Evolutionary conservation across 257 asterid genomes (phyloP).

Genomic region (Orobanche coerulescens): DNA sequence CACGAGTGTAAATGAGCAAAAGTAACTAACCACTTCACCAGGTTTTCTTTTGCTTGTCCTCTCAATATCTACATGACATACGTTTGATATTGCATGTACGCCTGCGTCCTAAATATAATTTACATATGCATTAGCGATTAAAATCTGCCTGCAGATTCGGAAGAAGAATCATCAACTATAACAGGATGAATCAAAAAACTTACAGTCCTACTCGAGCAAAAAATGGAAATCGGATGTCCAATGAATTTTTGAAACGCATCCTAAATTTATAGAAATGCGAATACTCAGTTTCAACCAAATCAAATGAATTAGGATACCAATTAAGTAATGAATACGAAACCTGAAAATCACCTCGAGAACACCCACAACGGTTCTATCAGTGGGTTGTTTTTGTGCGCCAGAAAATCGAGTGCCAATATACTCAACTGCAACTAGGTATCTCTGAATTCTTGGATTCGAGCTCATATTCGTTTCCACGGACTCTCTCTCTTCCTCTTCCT

Average conservation of each 20-base stretch:
- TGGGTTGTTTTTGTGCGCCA: conserved; percentile 78
- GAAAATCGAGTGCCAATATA: conserved; percentile 76
- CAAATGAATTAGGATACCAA: not conserved
- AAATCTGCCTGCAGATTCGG: not conserved
- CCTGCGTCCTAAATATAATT: conserved; percentile 64
- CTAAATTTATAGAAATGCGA: too few species aligned
- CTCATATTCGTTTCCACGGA: conserved; percentile 39
- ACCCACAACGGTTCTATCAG: conserved; percentile 71
- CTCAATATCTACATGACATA: conserved; percentile 86
- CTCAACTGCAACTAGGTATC: conserved; percentile 75
- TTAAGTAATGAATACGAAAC: not conserved
- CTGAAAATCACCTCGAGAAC: conserved; percentile 49
- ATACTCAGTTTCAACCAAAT: too few species aligned
- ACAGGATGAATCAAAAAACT: conserved; percentile 24
- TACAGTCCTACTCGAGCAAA: conserved; percentile 93
- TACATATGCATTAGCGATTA: not conserved
- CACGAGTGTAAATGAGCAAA: not conserved
- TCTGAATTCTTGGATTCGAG: conserved; percentile 41
- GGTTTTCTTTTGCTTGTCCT: conserved; percentile 93
- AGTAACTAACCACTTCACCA: conserved; percentile 58
- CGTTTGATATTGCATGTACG: conserved; percentile 88
- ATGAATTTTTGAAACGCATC: too few species aligned
- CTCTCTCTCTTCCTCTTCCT: conserved; percentile 25
- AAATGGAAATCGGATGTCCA: too few species aligned
- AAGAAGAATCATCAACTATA: not conserved